Base-by-base conservation (phyloP, 2,329 filamentous ascomycete species). In the Colletotrichum liaoningense region DNA sequence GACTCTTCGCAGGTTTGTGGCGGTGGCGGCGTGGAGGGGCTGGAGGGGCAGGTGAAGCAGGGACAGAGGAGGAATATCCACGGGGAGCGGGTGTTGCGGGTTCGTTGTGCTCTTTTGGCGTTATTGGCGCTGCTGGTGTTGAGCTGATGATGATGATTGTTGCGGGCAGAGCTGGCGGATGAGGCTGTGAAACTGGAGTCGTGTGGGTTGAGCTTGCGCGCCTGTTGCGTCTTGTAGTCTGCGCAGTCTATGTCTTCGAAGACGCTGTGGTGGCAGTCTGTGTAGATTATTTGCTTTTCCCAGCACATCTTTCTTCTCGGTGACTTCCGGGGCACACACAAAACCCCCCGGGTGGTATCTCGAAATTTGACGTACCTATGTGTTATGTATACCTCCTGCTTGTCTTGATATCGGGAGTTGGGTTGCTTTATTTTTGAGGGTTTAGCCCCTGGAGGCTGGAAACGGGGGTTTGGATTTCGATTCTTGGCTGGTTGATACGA, bases 201-300 rank as follows among this genome's bases (percentile, higher is more conserved):
- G 42, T 49, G 9, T 33, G 30, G 30, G 19, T 22, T 5, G 42
- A n/a, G 52, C n/a, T 54, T 46, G 33, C 33, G 33, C 33, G 11
- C 33, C 12, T 49, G 46, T n/a, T 49, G 30, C 19, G 16, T 26
- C 14, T 38, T 64, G 28, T n/a, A 8, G 28, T 64, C 28, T 22
- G 35, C 28, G 58, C 69, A 72, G 65, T n/a, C 38, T 26, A 35
- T n/a, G 30, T 58, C 52, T 52, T 63, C 58, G 19, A 38, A 33
- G 2, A 19, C 30, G 9, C 52, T 38, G 52, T 72, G 69, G 22
- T 38, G 38, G 58, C 69, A 72, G 28, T 12, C 22, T 33, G 26
- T 72, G 35, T 46, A 72, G 46, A 63, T 52, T 35, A 30, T 69
- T 38, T 72, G 65, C 38, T 72, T 72, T 6, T 28, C 63, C 57